phyloP scores from a whole-genome alignment of 1,139 yeast species.

The Pneumocystis wakefieldiae region DNA sequence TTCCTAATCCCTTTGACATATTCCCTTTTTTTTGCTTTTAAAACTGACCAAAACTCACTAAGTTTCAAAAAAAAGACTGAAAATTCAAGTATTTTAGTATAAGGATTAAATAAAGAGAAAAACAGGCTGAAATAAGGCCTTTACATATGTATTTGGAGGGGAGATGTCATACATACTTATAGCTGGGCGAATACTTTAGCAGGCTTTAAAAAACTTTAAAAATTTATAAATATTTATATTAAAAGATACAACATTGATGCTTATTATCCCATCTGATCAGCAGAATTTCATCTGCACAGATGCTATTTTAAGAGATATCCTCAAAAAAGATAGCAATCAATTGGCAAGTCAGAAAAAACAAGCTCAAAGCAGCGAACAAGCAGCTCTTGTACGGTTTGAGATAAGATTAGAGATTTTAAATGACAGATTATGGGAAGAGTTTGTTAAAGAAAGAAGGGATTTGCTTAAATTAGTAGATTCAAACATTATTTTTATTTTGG shows the following conservation, averaged over 20 bases:
- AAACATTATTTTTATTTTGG: background rate
- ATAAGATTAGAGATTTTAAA: background rate
- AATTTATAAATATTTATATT: background rate
- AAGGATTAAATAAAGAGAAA: too few species aligned
- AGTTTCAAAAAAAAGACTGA: too few species aligned
- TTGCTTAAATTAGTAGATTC: background rate
- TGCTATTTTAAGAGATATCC: background rate
- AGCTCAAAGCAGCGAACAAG: background rate
- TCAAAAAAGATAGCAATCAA: background rate
- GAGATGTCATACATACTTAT: too few species aligned
- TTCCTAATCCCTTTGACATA: too few species aligned
- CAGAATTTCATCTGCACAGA: background rate
- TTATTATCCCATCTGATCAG: background rate
- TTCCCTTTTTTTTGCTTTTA: too few species aligned
- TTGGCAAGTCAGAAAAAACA: background rate
- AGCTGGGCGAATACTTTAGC: too few species aligned
- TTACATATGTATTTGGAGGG: too few species aligned
- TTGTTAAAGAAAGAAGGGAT: background rate
- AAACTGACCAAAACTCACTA: too few species aligned
- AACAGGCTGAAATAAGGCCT: too few species aligned
- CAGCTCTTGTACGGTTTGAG: background rate
- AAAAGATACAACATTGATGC: background rate
- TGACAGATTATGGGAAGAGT: background rate
- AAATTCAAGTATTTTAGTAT: too few species aligned
- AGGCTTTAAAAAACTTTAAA: background rate